Evolutionary conservation across 2,329 filamentous ascomycete species (phyloP), one percentile per base, ranked within the genome.

Genomic region (Sclerotinia trifoliorum): DNA sequence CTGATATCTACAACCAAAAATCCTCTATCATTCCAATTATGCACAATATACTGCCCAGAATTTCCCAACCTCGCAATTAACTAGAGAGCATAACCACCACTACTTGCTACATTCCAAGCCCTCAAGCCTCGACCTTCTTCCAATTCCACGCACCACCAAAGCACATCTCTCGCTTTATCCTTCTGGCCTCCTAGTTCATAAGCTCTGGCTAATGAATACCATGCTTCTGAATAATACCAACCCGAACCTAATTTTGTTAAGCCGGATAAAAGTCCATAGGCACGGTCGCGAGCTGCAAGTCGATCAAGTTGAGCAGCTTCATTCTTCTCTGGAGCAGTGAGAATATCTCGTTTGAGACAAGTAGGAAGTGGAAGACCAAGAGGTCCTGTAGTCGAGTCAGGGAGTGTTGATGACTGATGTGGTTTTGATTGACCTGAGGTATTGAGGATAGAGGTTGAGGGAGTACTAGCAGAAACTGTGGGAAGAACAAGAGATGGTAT

Each of bases 61-160:
- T 13, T 19, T 26, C 17, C 29, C 7, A 21, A 44, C 15, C 54
- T 32, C 29, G n/a, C 32, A 61, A 49, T 56, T 29, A 55, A 51
- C 44, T 32, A 68, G 21, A 68, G 46, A 48, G 66, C 35, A 68
- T 68, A 68, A 86, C 87, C 56, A 83, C 83, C n/a, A 61, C 90
- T 85, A 26, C 88, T 87, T 62, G 83, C 83, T 4, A 86, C 88
- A 39, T 93, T 84, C 95, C 94, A 98, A 69, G 86, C 85, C 68
- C 95, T 87, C 60, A 97, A 85, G 0, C 90, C 92, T 72, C 87
- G 88, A 10, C 87, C 88, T 77, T 99, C 94, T 78, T 98, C 95
- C 42, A 99, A 83, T 79, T 97, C 93, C 17, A 99, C 91, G 74
- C 94, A 96, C 93, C 94, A 98, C 95, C 95, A 98, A 8, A 98